Conservation (phyloP, 345 rosid genomes). For the Carallia pectinifolia region DNA sequence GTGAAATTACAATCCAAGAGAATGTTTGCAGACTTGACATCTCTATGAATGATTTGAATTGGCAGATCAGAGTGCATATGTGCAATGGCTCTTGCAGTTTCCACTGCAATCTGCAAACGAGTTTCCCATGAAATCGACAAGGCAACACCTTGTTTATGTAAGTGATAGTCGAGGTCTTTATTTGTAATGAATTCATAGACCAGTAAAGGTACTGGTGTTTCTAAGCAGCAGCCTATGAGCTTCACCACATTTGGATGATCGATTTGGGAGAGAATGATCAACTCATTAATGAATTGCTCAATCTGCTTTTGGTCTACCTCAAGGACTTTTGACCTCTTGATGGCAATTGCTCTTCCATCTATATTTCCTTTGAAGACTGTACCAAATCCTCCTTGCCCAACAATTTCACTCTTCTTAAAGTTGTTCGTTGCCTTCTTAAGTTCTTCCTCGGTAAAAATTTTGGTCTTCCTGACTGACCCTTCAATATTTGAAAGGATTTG, state of each 20-base stretch:
- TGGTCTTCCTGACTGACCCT: neutral
- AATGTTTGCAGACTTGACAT: conserved; percentile 46
- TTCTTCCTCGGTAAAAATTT: conserved; percentile 24
- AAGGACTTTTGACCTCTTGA: conserved; percentile 17
- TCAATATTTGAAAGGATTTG: conserved; percentile 11
- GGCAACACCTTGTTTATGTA: conserved; percentile 7
- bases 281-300: conserved; percentile 29
- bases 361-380: conserved; percentile 17
- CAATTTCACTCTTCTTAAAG: conserved; percentile 27
- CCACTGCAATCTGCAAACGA: conserved; percentile 35
- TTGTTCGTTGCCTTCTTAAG: conserved; percentile 36
- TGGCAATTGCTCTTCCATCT: conserved; percentile 19
- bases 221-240: conserved; percentile 28
- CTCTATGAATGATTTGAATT: conserved; percentile 43
- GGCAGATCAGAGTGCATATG: conserved; percentile 46
- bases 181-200: conserved; percentile 28
- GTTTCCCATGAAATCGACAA: conserved; percentile 27
- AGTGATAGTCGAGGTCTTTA: conserved; percentile 16
- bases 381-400: conserved; percentile 38
- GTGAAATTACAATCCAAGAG: conserved; percentile 36
- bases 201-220: conserved; percentile 25
- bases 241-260: conserved; percentile 28
- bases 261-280: conserved; percentile 26
- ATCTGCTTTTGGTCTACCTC: conserved; percentile 16
- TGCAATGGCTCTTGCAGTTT: conserved; percentile 36